Evolutionary conservation across 345 rosid species (phyloP).

Genomic region (Streptanthus diversifolius): DNA sequence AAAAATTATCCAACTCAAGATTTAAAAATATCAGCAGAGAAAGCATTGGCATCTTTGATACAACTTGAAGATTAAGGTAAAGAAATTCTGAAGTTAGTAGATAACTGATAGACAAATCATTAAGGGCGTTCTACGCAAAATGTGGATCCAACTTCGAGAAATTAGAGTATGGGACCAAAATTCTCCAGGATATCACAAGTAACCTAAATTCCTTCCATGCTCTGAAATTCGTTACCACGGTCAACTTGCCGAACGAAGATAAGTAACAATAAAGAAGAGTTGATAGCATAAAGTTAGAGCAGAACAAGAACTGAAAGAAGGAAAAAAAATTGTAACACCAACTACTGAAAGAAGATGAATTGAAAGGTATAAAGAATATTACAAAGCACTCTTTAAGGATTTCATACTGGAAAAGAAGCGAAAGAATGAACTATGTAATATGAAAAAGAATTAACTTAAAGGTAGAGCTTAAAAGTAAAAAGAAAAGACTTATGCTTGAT

Average conservation of each 20-base stretch:
- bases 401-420: slow-evolving; percentile 17
- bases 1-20: not conserved
- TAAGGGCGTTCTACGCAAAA: not conserved
- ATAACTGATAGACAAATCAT: not conserved
- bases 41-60: not conserved
- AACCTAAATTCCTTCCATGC: not conserved
- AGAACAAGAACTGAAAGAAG: not conserved
- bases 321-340: slow-evolving; percentile 1
- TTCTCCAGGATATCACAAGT: not conserved
- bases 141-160: not conserved
- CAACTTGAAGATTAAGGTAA: not conserved
- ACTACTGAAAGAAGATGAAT: slow-evolving; percentile 7
- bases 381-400: slow-evolving; percentile 16
- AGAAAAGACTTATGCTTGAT: slow-evolving; percentile 27
- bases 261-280: not conserved
- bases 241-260: slow-evolving; percentile 5
- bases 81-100: slow-evolving; percentile 13
- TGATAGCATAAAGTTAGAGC: not conserved
- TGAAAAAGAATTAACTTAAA: slow-evolving; percentile 23
- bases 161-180: not conserved
- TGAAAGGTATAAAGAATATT: slow-evolving; percentile 26
- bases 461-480: slow-evolving; percentile 29
- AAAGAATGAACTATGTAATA: slow-evolving; percentile 35
- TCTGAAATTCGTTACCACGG: not conserved
- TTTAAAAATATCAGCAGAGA: slow-evolving; percentile 1